Evolutionary conservation across 208 protist genomes (phyloP).

Genomic region (Vickermania spadyakhi): DNA sequence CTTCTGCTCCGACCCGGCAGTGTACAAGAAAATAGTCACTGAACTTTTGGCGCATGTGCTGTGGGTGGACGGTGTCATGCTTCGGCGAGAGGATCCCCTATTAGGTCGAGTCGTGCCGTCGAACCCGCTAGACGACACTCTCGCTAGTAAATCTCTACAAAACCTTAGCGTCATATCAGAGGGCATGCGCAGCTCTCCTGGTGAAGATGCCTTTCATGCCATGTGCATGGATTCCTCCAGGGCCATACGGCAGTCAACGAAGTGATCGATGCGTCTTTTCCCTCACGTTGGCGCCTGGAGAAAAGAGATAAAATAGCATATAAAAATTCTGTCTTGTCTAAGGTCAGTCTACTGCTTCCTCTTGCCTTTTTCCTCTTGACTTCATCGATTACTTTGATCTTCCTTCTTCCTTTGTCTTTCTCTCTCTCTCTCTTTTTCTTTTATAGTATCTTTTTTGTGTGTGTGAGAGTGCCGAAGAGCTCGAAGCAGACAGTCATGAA

Average conservation of each 20-base stretch:
- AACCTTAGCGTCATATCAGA: background rate
- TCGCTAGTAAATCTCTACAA: background rate
- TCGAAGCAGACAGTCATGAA: conserved; percentile 3
- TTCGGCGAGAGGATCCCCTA: background rate
- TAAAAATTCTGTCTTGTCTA: too few species aligned
- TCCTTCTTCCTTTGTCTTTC: conserved; percentile 3
- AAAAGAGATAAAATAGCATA: too few species aligned
- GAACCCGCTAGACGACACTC: background rate
- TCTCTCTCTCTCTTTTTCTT: background rate
- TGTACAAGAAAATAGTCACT: conserved; percentile 20
- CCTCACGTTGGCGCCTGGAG: too few species aligned
- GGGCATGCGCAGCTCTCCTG: background rate
- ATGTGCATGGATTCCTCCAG: background rate
- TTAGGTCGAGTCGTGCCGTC: background rate
- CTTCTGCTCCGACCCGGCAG: conserved; percentile 19
- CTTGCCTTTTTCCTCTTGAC: conserved; percentile 5
- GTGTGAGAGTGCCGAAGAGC: background rate
- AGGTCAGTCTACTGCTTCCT: too few species aligned
- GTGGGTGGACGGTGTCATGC: conserved; percentile 43
- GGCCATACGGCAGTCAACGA: background rate
- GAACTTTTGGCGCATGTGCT: conserved; percentile 23
- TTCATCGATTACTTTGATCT: conserved; percentile 7
- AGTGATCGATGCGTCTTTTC: too few species aligned
- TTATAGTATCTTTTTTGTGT: too few species aligned
- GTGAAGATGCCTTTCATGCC: background rate